Percentiles rank a stretch among this genome's conserved stretches.
These are phyloP conservation scores for Aspergillus diversus DNA, from an alignment of 495 filamentous ascomycete species.

Conservation along the genomic window DNA sequence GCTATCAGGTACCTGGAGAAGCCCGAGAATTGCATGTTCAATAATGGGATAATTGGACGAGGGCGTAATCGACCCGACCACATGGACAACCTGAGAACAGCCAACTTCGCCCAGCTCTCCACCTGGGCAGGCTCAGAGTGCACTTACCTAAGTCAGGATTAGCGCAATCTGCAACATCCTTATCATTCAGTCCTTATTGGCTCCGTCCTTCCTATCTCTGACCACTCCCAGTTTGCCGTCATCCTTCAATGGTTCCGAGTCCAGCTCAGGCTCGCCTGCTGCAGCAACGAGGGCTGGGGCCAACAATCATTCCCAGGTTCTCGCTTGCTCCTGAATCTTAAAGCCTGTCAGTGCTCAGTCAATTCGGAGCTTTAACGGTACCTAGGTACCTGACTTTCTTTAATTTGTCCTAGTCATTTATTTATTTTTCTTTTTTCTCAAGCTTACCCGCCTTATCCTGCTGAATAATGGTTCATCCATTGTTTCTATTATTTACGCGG, in stretches of 20 bases:
- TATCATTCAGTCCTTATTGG: slow-evolving; percentile 2
- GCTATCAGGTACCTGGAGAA: no score
- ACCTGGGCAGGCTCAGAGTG: background rate
- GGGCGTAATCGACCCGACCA: no score
- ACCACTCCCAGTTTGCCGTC: slow-evolving; percentile 10
- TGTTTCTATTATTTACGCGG: slow-evolving; percentile 34
- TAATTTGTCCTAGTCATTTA: background rate
- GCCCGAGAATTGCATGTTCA: no score
- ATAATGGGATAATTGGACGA: no score
- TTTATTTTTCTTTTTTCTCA: background rate
- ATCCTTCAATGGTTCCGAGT: slow-evolving; percentile 6
- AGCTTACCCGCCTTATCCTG: slow-evolving; percentile 23
- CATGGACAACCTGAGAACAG: no score
- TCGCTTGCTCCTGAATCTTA: background rate
- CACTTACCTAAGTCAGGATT: background rate
- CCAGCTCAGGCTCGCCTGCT: no score
- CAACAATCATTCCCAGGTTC: background rate
- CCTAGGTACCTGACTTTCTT: background rate
- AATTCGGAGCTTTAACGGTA: background rate
- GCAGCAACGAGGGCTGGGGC: no score
- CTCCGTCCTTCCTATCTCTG: slow-evolving; percentile 18
- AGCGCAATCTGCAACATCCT: background rate
- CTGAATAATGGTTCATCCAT: slow-evolving; percentile 3
- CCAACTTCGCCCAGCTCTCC: no score
- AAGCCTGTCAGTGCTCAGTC: background rate